Evolutionary conservation across 352 stramenopile genomes (phyloP).

Genomic region (Phytophthora colocasiae): DNA sequence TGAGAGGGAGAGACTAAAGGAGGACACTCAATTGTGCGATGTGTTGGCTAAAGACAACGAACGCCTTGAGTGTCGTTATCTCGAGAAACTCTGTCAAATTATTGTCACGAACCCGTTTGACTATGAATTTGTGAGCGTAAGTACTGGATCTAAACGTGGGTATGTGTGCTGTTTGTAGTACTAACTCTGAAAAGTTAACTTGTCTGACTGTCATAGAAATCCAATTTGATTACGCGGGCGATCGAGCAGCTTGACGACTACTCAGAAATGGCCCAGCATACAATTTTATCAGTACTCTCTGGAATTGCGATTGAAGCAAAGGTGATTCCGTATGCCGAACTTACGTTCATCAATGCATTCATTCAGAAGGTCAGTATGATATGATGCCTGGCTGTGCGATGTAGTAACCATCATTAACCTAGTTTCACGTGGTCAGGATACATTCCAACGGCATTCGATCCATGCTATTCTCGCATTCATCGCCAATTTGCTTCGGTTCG

Average conservation of each 20-base stretch:
- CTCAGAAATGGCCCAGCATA: slow-evolving; percentile 57
- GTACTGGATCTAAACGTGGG: slow-evolving; percentile 12
- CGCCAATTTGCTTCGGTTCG: slow-evolving; percentile 53
- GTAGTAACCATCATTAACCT: slow-evolving; percentile 21
- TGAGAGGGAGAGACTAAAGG: slow-evolving; percentile 9
- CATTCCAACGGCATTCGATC: slow-evolving; percentile 31
- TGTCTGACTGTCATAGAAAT: slow-evolving; percentile 39
- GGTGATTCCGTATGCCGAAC: slow-evolving; percentile 62
- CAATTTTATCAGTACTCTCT: slow-evolving; percentile 60
- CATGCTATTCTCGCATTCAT: slow-evolving; percentile 49
- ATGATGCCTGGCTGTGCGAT: not conserved
- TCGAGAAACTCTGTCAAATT: slow-evolving; percentile 60
- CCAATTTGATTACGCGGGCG: slow-evolving; percentile 44
- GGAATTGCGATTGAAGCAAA: slow-evolving; percentile 64
- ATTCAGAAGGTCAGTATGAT: slow-evolving; percentile 36
- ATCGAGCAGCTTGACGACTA: slow-evolving; percentile 54
- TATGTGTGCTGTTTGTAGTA: not conserved
- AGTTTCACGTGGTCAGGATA: slow-evolving; percentile 20
- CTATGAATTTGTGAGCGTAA: slow-evolving; percentile 63
- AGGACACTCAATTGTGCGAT: slow-evolving; percentile 5
- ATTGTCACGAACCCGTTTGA: slow-evolving; percentile 52
- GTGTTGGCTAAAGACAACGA: slow-evolving; percentile 19
- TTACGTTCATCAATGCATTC: slow-evolving; percentile 43
- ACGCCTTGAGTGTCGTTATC: slow-evolving; percentile 52
- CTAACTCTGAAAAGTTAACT: slow-evolving; percentile 4